phyloP scores from a whole-genome alignment of 352 stramenopile species.

The Globisporangium nunn region DNA sequence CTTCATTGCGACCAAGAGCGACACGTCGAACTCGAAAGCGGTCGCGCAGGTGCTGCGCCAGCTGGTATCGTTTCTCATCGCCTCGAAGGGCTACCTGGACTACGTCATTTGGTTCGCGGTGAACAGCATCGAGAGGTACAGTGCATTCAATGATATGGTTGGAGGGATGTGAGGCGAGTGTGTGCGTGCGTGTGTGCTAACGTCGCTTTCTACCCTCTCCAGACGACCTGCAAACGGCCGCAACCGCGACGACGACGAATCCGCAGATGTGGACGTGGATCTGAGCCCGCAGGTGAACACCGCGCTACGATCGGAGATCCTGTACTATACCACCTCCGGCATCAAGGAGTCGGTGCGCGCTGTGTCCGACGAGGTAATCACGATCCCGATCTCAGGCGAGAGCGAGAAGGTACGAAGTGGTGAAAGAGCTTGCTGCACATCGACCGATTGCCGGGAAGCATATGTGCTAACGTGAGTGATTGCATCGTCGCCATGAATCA shows the following conservation, averaged over 20 bases:
- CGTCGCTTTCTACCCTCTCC: background rate
- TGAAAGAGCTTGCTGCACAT: background rate
- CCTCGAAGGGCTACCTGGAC: slow-evolving; percentile 80
- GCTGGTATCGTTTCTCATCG: slow-evolving; percentile 77
- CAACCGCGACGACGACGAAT: slow-evolving; percentile 48
- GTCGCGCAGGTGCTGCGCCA: slow-evolving; percentile 76
- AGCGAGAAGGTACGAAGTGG: slow-evolving; percentile 37
- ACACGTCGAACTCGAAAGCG: slow-evolving; percentile 41
- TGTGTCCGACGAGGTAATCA: slow-evolving; percentile 64
- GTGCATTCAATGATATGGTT: background rate
- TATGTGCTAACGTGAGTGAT: background rate
- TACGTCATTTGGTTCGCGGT: slow-evolving; percentile 89
- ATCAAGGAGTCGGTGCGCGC: slow-evolving; percentile 84
- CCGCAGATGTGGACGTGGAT: slow-evolving; percentile 77
- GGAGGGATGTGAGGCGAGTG: no score
- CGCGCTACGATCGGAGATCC: slow-evolving; percentile 81
- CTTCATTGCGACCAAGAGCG: slow-evolving; percentile 72
- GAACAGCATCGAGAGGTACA: slow-evolving; percentile 79
- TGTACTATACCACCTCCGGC: slow-evolving; percentile 88
- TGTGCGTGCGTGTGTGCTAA: no score
- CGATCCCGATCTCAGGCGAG: slow-evolving; percentile 77
- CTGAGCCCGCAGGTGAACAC: slow-evolving; percentile 85
- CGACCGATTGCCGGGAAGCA: background rate
- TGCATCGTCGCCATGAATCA: background rate
- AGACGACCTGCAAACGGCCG: slow-evolving; percentile 27